Percentiles rank a stretch among this genome's conserved stretches.
These are phyloP conservation scores for Starmerella geochares DNA, from an alignment of 805 yeast species.

Conservation along the genomic window DNA sequence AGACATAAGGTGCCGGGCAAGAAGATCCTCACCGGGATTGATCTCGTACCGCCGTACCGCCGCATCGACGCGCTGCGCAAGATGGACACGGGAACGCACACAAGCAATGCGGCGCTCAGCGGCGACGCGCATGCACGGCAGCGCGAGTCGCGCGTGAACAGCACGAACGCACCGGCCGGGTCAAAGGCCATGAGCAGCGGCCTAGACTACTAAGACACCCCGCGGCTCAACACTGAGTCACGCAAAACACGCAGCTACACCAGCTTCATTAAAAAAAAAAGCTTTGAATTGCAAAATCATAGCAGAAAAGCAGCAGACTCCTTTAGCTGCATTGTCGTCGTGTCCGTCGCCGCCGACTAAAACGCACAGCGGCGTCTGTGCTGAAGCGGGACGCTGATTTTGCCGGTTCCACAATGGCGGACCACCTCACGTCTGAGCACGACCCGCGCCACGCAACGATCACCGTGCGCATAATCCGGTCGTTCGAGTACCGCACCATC, in stretches of 20 bases:
- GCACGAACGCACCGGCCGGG: neutral
- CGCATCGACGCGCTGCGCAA: conserved; percentile 14
- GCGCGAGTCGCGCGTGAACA: neutral
- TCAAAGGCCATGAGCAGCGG: conserved; percentile 15
- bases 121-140: neutral
- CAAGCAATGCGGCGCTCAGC: neutral
- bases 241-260: no score
- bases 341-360: neutral
- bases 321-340: no score
- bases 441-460: conserved; percentile 43
- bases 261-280: neutral
- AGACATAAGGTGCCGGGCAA: conserved; percentile 21
- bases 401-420: neutral
- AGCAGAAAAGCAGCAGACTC: no score
- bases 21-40: conserved; percentile 18
- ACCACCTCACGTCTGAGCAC: conserved; percentile 13
- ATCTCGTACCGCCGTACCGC: conserved; percentile 26
- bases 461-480: conserved; percentile 78
- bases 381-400: neutral
- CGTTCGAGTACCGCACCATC: conserved; percentile 84
- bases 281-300: no score
- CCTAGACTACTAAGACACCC: conserved; percentile 8
- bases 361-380: neutral
- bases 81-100: neutral
- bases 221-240: neutral